Conservation (phyloP, 1,139 yeast species). For the Zygotorulaspora mrakii region DNA sequence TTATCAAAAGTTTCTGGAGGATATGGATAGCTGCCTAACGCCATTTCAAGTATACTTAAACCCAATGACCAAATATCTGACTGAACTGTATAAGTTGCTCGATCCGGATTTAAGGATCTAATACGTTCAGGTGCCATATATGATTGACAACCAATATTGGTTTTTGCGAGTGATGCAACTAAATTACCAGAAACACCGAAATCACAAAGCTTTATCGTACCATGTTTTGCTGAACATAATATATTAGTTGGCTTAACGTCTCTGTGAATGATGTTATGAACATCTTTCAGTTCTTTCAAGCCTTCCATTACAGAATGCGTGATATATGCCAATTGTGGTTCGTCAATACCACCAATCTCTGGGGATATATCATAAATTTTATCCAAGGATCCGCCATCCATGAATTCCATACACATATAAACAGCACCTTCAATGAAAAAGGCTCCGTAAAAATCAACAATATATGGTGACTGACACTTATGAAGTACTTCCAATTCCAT, state of each 20-base stretch:
- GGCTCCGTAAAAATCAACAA: slow-evolving; percentile 95
- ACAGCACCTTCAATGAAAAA: slow-evolving; percentile 97
- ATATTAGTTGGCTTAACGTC: slow-evolving; percentile 98
- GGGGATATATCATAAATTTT: slow-evolving; percentile 61
- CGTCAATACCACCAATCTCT: slow-evolving; percentile 62
- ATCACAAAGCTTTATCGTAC: slow-evolving; percentile 89
- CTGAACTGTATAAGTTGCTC: slow-evolving; percentile 83
- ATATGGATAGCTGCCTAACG: slow-evolving; percentile 89
- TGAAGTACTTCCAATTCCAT: slow-evolving; percentile 95
- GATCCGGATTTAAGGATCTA: slow-evolving; percentile 59
- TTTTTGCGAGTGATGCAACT: slow-evolving; percentile 92
- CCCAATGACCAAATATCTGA: slow-evolving; percentile 97
- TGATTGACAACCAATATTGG: slow-evolving; percentile 96
- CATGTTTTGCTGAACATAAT: slow-evolving; percentile 66
- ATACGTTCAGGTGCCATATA: slow-evolving; percentile 99
- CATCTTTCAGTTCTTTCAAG: slow-evolving; percentile 76
- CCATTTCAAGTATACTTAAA: slow-evolving; percentile 79
- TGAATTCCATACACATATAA: slow-evolving; percentile 95
- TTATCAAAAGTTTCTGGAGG: slow-evolving; percentile 91
- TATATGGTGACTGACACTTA: slow-evolving; percentile 82
- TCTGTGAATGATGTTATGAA: slow-evolving; percentile 89
- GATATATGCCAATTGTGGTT: slow-evolving; percentile 75
- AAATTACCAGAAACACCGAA: slow-evolving; percentile 95
- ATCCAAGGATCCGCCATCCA: slow-evolving; percentile 97
- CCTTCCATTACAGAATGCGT: slow-evolving; percentile 82